A percentile compares a stretch with the other conserved stretches of the same genome.
These are phyloP conservation scores for Phytophthora agathidicida DNA, from an alignment of 352 stramenopile genomes.

Conservation along the genomic window DNA sequence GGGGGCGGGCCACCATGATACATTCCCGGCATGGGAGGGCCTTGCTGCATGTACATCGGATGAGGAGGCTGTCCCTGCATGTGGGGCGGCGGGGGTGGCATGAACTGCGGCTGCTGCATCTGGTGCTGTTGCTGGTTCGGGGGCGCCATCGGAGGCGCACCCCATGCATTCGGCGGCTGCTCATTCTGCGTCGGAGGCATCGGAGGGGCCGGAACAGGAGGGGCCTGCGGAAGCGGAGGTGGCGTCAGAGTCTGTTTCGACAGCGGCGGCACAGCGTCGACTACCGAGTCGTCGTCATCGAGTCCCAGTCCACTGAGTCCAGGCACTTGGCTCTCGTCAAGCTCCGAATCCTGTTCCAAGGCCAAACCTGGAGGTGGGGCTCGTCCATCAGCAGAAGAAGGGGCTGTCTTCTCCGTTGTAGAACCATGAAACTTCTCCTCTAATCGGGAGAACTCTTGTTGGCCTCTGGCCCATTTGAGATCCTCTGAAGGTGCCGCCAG, in stretches of 20 bases:
- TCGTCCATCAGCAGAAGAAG: background rate
- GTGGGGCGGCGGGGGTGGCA: constrained; percentile 27
- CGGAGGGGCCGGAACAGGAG: constrained; percentile 26
- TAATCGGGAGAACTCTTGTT: constrained; percentile 73
- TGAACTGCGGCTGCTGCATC: constrained; percentile 31
- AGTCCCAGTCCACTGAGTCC: constrained; percentile 69
- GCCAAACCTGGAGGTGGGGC: constrained; percentile 23
- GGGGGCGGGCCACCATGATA: constrained; percentile 28
- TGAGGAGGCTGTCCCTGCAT: constrained; percentile 41
- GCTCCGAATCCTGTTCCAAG: constrained; percentile 51
- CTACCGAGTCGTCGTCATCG: constrained; percentile 65
- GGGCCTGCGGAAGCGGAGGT: constrained; percentile 34
- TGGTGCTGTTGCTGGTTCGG: constrained; percentile 29
- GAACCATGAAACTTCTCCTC: constrained; percentile 52
- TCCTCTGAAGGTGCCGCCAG: constrained; percentile 66
- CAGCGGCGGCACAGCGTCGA: background rate
- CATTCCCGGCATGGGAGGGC: constrained; percentile 44
- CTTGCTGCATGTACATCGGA: constrained; percentile 45
- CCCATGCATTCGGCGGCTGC: constrained; percentile 40
- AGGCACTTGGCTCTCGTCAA: constrained; percentile 74
- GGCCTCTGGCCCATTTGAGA: constrained; percentile 80
- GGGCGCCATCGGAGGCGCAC: constrained; percentile 22
- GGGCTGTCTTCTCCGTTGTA: background rate
- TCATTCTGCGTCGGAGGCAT: constrained; percentile 27
- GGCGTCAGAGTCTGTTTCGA: constrained; percentile 17